Evolutionary conservation across 345 rosid species (phyloP).

Genomic region (Luvunga scandens): DNA sequence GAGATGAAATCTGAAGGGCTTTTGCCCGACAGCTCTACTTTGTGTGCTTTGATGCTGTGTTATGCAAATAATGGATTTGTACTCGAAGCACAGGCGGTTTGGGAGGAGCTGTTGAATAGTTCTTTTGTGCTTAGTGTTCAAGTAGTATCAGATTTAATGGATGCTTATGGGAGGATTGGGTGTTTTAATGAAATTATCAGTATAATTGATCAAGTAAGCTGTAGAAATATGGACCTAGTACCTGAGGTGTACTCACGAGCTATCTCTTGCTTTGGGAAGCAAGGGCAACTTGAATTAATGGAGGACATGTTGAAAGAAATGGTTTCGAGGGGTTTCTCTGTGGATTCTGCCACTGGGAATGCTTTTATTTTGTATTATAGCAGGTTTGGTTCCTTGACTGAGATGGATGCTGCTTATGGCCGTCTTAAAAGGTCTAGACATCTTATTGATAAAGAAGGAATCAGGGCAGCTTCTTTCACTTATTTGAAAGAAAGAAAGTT

Average conservation of each 20-base stretch:
- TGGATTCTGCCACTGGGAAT: constrained; percentile 52
- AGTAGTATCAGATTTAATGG: constrained; percentile 43
- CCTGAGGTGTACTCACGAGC: constrained; percentile 46
- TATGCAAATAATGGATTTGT: constrained; percentile 45
- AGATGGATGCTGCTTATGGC: constrained; percentile 62
- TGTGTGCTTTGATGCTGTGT: constrained; percentile 52
- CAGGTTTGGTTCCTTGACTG: constrained; percentile 43
- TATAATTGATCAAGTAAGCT: constrained; percentile 40
- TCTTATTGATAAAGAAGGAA: constrained; percentile 48
- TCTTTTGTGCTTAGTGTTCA: constrained; percentile 39
- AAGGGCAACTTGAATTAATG: constrained; percentile 62
- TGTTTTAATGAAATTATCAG: constrained; percentile 36
- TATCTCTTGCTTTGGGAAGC: constrained; percentile 59
- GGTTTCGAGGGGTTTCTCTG: constrained; percentile 39
- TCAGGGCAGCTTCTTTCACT: constrained; percentile 54
- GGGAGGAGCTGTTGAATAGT: constrained; percentile 50
- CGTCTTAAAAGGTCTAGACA: constrained; percentile 54
- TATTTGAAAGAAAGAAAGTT: constrained; percentile 47
- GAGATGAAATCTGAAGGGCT: constrained; percentile 44
- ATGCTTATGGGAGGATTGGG: constrained; percentile 45
- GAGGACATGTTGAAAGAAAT: constrained; percentile 42
- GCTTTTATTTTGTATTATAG: constrained; percentile 52
- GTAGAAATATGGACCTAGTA: constrained; percentile 27
- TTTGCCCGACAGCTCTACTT: constrained; percentile 27
- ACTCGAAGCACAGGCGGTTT: constrained; percentile 39